Conservation (phyloP, 352 stramenopile genomes). For the Globisporangium acanthophoron region DNA sequence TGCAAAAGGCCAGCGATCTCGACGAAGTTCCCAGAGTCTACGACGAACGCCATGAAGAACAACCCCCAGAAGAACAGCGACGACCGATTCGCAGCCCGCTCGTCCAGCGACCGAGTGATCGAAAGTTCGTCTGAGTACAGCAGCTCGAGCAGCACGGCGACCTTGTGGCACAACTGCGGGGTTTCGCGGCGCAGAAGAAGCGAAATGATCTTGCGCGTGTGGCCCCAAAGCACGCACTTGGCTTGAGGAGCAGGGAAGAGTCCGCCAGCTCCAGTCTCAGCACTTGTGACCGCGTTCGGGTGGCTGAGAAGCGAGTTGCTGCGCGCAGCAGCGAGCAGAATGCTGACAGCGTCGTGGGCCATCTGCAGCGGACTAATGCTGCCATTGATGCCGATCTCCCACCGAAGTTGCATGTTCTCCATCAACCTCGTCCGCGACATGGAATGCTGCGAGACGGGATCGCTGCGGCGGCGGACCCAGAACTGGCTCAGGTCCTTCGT, state of each 20-base stretch:
- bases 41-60: conserved; percentile 73
- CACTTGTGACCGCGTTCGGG: conserved; percentile 8
- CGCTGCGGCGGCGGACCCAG: conserved; percentile 27
- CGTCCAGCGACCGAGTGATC: conserved; percentile 15
- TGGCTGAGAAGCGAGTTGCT: conserved; percentile 49
- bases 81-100: conserved; percentile 31
- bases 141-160: conserved; percentile 55
- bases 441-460: conserved; percentile 26
- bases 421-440: conserved; percentile 32
- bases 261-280: conserved; percentile 18
- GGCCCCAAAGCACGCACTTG: conserved; percentile 42
- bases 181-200: conserved; percentile 42
- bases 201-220: conserved; percentile 42
- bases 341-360: conserved; percentile 61
- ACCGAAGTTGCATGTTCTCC: conserved; percentile 72
- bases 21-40: conserved; percentile 39
- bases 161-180: conserved; percentile 49
- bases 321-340: conserved; percentile 52
- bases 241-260: conserved; percentile 51
- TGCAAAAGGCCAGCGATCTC: conserved; percentile 64
- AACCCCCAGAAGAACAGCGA: conserved; percentile 61
- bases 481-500: conserved; percentile 22
- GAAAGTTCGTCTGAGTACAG: conserved; percentile 36
- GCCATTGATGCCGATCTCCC: conserved; percentile 64
- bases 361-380: conserved; percentile 42